Evolutionary conservation across 2,329 filamentous ascomycete species (phyloP), one percentile per base, ranked within the genome.

Genomic region (Aspergillus pseudoterreus): DNA sequence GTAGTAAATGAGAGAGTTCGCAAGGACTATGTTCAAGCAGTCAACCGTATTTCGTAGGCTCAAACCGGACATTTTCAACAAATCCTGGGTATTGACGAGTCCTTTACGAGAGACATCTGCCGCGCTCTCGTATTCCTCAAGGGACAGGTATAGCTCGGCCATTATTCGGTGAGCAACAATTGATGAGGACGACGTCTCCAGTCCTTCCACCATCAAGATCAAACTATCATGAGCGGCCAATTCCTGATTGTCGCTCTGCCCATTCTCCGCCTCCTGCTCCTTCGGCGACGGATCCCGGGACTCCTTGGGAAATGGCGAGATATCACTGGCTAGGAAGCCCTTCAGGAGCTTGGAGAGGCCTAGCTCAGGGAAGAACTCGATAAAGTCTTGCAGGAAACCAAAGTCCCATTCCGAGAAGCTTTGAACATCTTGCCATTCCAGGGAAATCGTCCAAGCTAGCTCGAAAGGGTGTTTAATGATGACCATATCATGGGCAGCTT

Each of bases 381-480:
- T 87, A 65, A 92, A 99, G 58, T 91, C 85, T 49, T 86, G 81
- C 21, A 99, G 74, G n/a, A 92, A 76, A 41, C 82, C 83, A 41
- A 83, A 81, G 64, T 97, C 92, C 76, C 90, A 87, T 22, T 90
- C 82, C n/a, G 80, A 76, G 44, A 94, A 80, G 43, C 82, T 82
- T 60, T 88, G 84, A 39, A 84, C 76, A 68, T 96, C 92, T 59
- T 88, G 82, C 88, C 92, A 97, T 65, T 97, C 90, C 52, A 99
- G 78, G 27, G 88, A 82, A 54, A 96, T 86, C 62, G 90, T 87
- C 95, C 95, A 99, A 0, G 94, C 94, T 14, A 95, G 78, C 57
- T 86, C 83, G 71, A 87, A 96, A 0, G 90, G 89, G 61, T 97
- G 91, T 62, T 92, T 92, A 67, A 99, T 94, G 53, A 96, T 88